phyloP scores from a whole-genome alignment of 2,329 filamentous ascomycete species.

The Paraphaeosphaeria minitans region DNA sequence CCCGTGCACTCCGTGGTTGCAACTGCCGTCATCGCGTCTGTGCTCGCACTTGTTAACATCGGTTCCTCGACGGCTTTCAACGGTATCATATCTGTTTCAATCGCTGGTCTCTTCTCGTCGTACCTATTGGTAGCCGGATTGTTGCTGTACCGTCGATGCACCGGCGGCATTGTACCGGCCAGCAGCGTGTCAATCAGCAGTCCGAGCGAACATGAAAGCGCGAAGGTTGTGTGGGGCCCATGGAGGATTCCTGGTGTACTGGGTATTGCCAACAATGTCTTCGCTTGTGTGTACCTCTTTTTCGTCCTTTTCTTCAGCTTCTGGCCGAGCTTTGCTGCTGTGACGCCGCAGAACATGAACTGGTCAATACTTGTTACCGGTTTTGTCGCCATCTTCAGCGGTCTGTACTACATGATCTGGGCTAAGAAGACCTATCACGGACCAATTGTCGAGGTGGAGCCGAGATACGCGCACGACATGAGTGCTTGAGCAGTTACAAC shows the following conservation, averaged over 20 bases:
- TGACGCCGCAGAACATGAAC: constrained; percentile 33
- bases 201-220: constrained; percentile 13
- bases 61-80: constrained; percentile 42
- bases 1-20: constrained; percentile 43
- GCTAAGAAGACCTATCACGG: constrained; percentile 33
- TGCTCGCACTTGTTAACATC: constrained; percentile 57
- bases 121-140: constrained; percentile 31
- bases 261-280: constrained; percentile 30
- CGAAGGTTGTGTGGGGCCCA: constrained; percentile 28
- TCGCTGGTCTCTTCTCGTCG: constrained; percentile 33
- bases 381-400: constrained; percentile 21
- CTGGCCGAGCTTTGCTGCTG: constrained; percentile 26
- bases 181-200: constrained; percentile 10
- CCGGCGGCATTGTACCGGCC: constrained; percentile 22
- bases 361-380: constrained; percentile 34
- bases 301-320: constrained; percentile 40
- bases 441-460: constrained; percentile 30
- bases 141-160: constrained; percentile 34
- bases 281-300: constrained; percentile 27
- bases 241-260: constrained; percentile 26
- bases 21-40: constrained; percentile 43
- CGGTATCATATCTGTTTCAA: constrained; percentile 33
- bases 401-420: constrained; percentile 30
- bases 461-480: not conserved
- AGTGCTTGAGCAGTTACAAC: not conserved